These are phyloP conservation scores for Metschnikowia baotianmanensis DNA, from an alignment of 805 yeast species.

Conservation along the genomic window DNA sequence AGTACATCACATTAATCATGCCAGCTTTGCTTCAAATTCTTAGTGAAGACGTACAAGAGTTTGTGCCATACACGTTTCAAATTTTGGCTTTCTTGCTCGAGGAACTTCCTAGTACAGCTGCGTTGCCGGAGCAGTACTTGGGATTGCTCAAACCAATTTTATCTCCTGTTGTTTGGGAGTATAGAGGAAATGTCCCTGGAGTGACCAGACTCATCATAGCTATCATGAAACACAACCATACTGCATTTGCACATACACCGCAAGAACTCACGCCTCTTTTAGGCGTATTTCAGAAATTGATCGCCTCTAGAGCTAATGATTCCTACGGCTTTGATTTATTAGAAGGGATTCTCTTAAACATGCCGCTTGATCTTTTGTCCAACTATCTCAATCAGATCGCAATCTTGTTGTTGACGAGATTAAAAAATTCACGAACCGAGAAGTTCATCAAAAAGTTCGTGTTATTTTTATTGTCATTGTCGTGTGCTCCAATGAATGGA, in stretches of 20 bases:
- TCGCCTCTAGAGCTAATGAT: constrained; percentile 82
- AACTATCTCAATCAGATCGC: constrained; percentile 70
- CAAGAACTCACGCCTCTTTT: constrained; percentile 66
- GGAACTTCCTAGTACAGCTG: constrained; percentile 43
- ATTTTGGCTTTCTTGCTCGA: constrained; percentile 79
- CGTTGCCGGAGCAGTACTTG: constrained; percentile 63
- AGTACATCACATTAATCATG: constrained; percentile 52
- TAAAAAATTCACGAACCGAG: constrained; percentile 80
- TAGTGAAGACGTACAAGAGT: constrained; percentile 87
- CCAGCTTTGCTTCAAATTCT: constrained; percentile 67
- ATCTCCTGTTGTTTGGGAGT: constrained; percentile 93
- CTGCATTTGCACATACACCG: constrained; percentile 33
- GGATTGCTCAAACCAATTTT: constrained; percentile 76
- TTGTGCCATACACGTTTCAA: constrained; percentile 90
- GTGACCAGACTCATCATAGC: constrained; percentile 75
- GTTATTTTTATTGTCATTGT: constrained; percentile 55
- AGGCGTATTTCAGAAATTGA: constrained; percentile 94
- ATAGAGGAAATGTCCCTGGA: constrained; percentile 90
- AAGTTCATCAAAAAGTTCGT: constrained; percentile 71
- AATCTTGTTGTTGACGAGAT: constrained; percentile 69
- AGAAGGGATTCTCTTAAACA: constrained; percentile 58
- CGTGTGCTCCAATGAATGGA: constrained; percentile 38
- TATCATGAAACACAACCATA: constrained; percentile 51
- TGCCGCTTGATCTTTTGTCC: constrained; percentile 50
- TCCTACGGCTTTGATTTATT: constrained; percentile 80